Conservation (phyloP, 306 rosid genomes). For the Vigna reflexopilosa region DNA sequence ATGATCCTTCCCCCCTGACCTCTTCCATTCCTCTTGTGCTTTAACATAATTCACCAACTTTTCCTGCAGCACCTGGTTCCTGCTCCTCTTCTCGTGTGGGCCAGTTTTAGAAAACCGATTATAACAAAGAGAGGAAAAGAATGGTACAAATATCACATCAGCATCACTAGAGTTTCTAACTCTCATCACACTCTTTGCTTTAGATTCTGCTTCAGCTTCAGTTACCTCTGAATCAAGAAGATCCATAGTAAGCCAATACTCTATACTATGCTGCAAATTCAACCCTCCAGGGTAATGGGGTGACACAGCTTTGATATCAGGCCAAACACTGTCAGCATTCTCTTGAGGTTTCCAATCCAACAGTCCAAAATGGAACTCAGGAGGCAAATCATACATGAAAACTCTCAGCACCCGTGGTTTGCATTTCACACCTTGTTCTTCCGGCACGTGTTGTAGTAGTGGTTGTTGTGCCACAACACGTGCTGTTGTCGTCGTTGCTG, state of each 20-base stretch:
- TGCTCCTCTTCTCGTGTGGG: constrained; percentile 55
- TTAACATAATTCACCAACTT: constrained; percentile 61
- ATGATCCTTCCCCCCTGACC: constrained; percentile 78
- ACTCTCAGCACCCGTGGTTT: constrained; percentile 50
- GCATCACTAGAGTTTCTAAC: constrained; percentile 74
- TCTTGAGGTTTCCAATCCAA: constrained; percentile 63
- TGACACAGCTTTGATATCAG: constrained; percentile 55
- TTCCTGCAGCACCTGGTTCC: constrained; percentile 65
- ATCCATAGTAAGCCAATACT: constrained; percentile 84
- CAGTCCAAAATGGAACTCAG: constrained; percentile 77
- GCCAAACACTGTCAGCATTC: constrained; percentile 57
- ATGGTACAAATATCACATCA: constrained; percentile 76
- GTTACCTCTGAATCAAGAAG: constrained; percentile 72
- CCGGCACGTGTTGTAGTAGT: background rate
- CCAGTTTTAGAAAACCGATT: constrained; percentile 58
- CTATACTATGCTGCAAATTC: constrained; percentile 85
- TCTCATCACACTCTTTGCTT: constrained; percentile 51
- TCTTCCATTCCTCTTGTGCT: constrained; percentile 72
- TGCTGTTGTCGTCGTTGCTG: background rate
- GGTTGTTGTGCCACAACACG: background rate
- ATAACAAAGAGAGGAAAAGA: constrained; percentile 78
- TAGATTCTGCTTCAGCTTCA: constrained; percentile 36
- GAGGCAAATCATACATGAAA: constrained; percentile 78
- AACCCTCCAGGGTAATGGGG: constrained; percentile 82
- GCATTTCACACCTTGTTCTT: constrained; percentile 34